phyloP scores from a whole-genome alignment of 352 stramenopile species.

The Globisporangium solare region DNA sequence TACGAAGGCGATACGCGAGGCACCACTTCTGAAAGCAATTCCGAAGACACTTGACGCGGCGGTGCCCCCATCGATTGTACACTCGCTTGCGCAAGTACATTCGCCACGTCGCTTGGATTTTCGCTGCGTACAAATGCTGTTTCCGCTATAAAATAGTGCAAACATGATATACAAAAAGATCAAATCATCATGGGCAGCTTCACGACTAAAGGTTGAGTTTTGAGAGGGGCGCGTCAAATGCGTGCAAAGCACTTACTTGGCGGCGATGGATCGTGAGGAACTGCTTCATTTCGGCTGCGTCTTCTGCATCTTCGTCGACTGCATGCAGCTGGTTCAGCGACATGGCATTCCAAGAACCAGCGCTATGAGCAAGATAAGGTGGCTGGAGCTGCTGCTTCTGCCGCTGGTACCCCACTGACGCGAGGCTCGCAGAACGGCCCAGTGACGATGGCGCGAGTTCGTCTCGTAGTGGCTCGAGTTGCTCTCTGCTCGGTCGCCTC shows the following conservation, averaged over 20 bases:
- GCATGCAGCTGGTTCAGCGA: background rate
- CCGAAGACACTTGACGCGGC: conserved; percentile 23
- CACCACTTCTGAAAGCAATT: conserved; percentile 48
- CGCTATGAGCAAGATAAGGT: background rate
- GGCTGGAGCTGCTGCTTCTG: background rate
- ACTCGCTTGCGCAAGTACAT: conserved; percentile 34
- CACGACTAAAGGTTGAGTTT: no score
- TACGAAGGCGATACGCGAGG: conserved; percentile 33
- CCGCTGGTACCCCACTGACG: background rate
- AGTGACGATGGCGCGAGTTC: background rate
- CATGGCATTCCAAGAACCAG: conserved; percentile 14
- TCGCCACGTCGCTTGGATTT: conserved; percentile 53
- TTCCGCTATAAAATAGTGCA: conserved; percentile 12
- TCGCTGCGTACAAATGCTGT: conserved; percentile 21
- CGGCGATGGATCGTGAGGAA: conserved; percentile 23
- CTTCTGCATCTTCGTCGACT: conserved; percentile 16
- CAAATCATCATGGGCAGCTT: conserved; percentile 13
- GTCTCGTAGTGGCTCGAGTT: conserved; percentile 10
- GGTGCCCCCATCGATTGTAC: conserved; percentile 42
- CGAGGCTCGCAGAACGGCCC: conserved; percentile 9
- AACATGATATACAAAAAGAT: background rate
- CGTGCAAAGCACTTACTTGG: conserved; percentile 18
- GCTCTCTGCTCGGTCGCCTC: conserved; percentile 15
- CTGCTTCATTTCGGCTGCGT: conserved; percentile 22
- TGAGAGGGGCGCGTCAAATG: conserved; percentile 5